A percentile compares a stretch with the other conserved stretches of the same genome.
These are phyloP conservation scores for Lyophyllum semitale DNA, from an alignment of 768 basidiomycete genomes.

Conservation along the genomic window DNA sequence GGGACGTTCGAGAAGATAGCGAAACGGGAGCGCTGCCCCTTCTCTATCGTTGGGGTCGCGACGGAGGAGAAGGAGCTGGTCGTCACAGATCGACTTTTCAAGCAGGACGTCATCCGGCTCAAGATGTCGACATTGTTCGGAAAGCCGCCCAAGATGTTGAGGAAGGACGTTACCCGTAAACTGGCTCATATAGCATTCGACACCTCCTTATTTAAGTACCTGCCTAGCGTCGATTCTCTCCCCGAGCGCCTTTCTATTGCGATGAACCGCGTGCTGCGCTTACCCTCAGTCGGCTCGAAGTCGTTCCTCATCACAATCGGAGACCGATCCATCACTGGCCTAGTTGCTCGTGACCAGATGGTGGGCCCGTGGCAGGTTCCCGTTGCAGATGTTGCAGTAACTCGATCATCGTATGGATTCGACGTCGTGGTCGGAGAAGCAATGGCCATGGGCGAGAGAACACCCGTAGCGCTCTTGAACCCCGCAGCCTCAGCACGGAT, in stretches of 20 bases:
- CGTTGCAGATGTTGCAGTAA: conserved; percentile 96
- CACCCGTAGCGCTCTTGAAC: conserved; percentile 85
- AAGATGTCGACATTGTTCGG: conserved; percentile 97
- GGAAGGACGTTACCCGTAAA: conserved; percentile 57
- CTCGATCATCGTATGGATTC: conserved; percentile 93
- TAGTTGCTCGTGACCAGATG: conserved; percentile 97
- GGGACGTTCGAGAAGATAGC: conserved; percentile 75
- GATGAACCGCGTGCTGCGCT: conserved; percentile 78
- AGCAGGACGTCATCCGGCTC: conserved; percentile 79
- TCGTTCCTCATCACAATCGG: conserved; percentile 99
- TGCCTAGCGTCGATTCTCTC: conserved; percentile 44
- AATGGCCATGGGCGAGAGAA: conserved; percentile 98
- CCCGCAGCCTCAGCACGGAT: conserved; percentile 93
- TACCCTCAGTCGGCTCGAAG: conserved; percentile 94
- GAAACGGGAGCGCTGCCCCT: conserved; percentile 89
- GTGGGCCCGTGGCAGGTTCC: conserved; percentile 99
- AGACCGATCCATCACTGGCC: conserved; percentile 90
- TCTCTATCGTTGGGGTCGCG: conserved; percentile 87
- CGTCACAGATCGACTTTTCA: conserved; percentile 85
- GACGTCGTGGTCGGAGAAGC: conserved; percentile 84
- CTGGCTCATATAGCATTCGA: conserved; percentile 61
- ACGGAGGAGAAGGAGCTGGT: conserved; percentile 81
- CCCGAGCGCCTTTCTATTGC: conserved; percentile 61
- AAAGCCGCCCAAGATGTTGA: conserved; percentile 90
- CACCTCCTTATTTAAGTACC: conserved; percentile 63